These are phyloP conservation scores for Creolimax fragrantissima DNA, from an alignment of 78 protist species.

Conservation along the genomic window DNA sequence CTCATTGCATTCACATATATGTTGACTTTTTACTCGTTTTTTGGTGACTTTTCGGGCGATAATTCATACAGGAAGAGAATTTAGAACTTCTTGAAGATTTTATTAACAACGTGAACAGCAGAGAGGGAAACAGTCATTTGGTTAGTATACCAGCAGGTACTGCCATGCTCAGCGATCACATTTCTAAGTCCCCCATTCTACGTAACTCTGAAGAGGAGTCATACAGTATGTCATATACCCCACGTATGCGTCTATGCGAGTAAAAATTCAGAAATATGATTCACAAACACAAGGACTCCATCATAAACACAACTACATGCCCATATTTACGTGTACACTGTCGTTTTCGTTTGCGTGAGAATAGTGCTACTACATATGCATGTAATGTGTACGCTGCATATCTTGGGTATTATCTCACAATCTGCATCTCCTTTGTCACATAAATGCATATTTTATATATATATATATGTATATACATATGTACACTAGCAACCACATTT, in stretches of 20 bases:
- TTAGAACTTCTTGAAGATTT: constrained; percentile 72
- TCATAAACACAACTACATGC: not conserved
- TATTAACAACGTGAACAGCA: constrained; percentile 68
- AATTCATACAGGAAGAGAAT: constrained; percentile 43
- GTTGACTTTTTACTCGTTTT: too few species aligned
- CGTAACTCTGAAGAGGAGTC: not conserved
- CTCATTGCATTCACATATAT: too few species aligned
- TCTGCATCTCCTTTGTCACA: too few species aligned
- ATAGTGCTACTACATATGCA: too few species aligned
- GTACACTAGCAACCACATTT: too few species aligned
- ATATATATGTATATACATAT: too few species aligned
- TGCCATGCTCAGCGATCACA: constrained; percentile 58
- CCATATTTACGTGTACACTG: not conserved
- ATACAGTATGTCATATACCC: constrained; percentile 46
- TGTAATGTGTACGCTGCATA: too few species aligned
- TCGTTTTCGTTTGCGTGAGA: too few species aligned
- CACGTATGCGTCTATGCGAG: constrained; percentile 10
- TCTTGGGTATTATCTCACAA: too few species aligned
- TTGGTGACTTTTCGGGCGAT: too few species aligned
- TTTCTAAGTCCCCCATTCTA: not conserved
- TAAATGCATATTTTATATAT: too few species aligned
- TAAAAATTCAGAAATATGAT: not conserved
- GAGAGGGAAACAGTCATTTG: constrained; percentile 72
- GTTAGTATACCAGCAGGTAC: constrained; percentile 81
- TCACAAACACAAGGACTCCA: not conserved